Evolutionary conservation across 1,284 basidiomycete genomes (phyloP), one percentile per base, ranked within the genome.

Genomic region (Leccinum pallidistipes): DNA sequence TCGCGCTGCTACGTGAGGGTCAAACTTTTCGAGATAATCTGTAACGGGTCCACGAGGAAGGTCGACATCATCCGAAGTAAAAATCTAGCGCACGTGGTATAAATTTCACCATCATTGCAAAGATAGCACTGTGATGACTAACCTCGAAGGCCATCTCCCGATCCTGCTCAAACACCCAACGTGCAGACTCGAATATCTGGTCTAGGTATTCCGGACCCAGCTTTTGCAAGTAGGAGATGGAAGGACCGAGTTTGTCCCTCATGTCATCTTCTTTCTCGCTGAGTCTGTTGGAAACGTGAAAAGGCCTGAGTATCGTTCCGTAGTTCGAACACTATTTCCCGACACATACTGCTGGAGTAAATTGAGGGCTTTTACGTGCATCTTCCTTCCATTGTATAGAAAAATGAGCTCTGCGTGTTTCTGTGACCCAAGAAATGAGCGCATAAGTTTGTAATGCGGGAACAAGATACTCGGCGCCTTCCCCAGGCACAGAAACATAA

Each of bases 381-480:
- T 96, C 77, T 92, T 91, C 80, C 96, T 96, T 52, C 94, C 95
- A 69, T 93, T 88, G 74, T 98, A 99, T 43, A 99, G 78, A 72
- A 94, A 92, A 54, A 95, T 88, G 56, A 99, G 83, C 74, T 99
- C 97, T 1, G 88, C 84, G 70, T 86, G 92, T 87, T 95, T 96
- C 92, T 97, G 70, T 10, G 53, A 31, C 3, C 58, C 40, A 57
- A 11, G 58, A 32, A 38, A 52, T 63, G 24, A 55, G 63, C 21
- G 7, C 16, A 10, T 16, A 11, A 29, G 27, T 24, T 8, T 18
- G 38, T n/a, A 2, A 18, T 43, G 10, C 18, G 6, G 43, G 27
- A 21, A 51, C 11, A 36, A 21, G 5, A 31, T 29, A 16, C 14
- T 10, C 21, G n/a, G 12, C 2, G 6, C 21, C 21, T 12, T 29